Evolutionary conservation across 208 protist genomes (phyloP).

Genomic region (Wallacemonas sp.): DNA sequence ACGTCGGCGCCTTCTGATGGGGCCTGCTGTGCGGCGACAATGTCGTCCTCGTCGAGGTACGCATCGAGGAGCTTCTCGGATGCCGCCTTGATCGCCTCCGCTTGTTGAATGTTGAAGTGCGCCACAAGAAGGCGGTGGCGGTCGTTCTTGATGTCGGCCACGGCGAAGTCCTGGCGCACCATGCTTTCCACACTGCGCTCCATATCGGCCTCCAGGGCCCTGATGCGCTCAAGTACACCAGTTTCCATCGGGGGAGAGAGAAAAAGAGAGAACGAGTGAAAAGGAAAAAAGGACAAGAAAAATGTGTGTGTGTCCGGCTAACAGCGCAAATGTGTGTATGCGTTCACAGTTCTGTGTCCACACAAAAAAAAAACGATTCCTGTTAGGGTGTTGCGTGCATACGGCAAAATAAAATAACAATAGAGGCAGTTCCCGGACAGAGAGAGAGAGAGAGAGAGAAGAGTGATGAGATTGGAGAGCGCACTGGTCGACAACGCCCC

Average conservation of each 20-base stretch:
- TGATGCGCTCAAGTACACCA: constrained; percentile 80
- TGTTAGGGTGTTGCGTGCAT: too few relatives aligned
- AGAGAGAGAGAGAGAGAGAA: too few relatives aligned
- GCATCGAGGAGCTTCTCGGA: constrained; percentile 81
- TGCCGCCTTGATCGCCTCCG: constrained; percentile 39
- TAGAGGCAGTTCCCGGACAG: too few relatives aligned
- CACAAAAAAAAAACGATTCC: too few relatives aligned
- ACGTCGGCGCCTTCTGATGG: constrained; percentile 50
- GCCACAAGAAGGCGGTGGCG: constrained; percentile 78
- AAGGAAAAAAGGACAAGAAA: constrained; percentile 5
- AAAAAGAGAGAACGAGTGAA: constrained; percentile 17
- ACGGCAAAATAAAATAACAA: too few relatives aligned
- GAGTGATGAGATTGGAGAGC: too few relatives aligned
- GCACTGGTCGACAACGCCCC: too few relatives aligned
- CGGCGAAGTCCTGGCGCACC: constrained; percentile 80
- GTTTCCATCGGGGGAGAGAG: constrained; percentile 36
- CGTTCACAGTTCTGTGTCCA: too few relatives aligned
- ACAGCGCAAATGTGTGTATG: too few relatives aligned
- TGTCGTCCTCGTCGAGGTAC: constrained; percentile 89
- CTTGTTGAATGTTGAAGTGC: constrained; percentile 76
- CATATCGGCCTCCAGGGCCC: constrained; percentile 80
- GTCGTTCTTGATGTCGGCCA: constrained; percentile 49
- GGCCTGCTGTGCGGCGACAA: constrained; percentile 58
- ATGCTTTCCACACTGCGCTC: constrained; percentile 79
- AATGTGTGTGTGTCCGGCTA: background rate